Evolutionary conservation across 2,329 filamentous ascomycete genomes (phyloP).

Genomic region (Samsoniella hepiali): DNA sequence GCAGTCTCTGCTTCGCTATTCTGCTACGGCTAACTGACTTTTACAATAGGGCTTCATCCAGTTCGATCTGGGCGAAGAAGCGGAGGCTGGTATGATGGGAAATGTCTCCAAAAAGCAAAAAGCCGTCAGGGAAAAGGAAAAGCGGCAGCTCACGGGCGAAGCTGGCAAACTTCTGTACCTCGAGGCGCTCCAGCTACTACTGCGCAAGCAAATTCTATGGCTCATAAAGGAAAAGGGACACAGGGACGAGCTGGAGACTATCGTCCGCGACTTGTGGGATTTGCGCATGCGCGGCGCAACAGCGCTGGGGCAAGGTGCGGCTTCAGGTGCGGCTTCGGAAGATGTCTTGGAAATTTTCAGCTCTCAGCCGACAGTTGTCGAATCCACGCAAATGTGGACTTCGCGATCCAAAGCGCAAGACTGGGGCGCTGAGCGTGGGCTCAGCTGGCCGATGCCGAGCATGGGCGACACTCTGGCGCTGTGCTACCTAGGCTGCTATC

Average conservation of each 20-base stretch:
- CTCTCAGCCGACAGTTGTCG: conserved; percentile 32
- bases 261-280: conserved; percentile 83
- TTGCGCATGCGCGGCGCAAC: conserved; percentile 55
- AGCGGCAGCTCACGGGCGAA: conserved; percentile 59
- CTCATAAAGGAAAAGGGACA: conserved; percentile 65
- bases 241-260: conserved; percentile 69
- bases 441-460: conserved; percentile 57
- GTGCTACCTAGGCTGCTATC: conserved; percentile 74
- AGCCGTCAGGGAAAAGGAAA: conserved; percentile 51
- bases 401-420: conserved; percentile 35
- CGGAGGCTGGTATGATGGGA: conserved; percentile 63
- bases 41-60: conserved; percentile 48
- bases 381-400: conserved; percentile 29
- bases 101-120: conserved; percentile 54
- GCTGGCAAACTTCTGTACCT: conserved; percentile 75
- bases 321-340: conserved; percentile 18
- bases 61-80: conserved; percentile 62
- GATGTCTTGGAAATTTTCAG: conserved; percentile 37
- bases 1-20: neutral
- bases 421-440: conserved; percentile 44
- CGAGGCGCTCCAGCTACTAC: conserved; percentile 77
- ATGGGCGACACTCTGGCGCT: conserved; percentile 72
- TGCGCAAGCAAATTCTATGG: conserved; percentile 77
- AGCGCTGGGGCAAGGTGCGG: conserved; percentile 27
- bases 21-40: conserved; percentile 7